Percentiles rank a stretch among this genome's conserved stretches.
phyloP scores from a whole-genome alignment of 345 rosid genomes.

The Camelina sativa region DNA sequence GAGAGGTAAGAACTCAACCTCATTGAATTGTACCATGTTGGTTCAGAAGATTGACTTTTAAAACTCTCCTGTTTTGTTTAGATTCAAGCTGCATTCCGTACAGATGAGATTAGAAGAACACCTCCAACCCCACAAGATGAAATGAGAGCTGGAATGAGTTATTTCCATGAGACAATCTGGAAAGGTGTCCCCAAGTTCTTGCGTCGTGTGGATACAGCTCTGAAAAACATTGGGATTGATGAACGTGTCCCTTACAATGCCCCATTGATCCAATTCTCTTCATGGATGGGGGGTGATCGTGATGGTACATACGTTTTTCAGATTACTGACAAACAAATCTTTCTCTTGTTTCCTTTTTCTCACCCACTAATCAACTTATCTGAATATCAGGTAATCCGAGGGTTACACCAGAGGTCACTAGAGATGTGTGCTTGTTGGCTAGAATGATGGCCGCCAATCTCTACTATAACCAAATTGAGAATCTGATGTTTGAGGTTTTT shows the following conservation, averaged over 20 bases:
- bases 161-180: slow-evolving; percentile 99
- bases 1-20: slow-evolving; percentile 63
- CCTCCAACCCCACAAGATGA: slow-evolving; percentile 99
- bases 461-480: slow-evolving; percentile 91
- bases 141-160: slow-evolving; percentile 99
- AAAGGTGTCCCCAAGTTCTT: slow-evolving; percentile 98
- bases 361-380: neutral
- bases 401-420: slow-evolving; percentile 98
- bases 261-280: slow-evolving; percentile 96
- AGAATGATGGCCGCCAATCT: slow-evolving; percentile 99
- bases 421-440: slow-evolving; percentile 97
- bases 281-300: slow-evolving; percentile 99
- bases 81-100: slow-evolving; percentile 99
- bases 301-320: slow-evolving; percentile 58
- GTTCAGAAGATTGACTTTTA: neutral
- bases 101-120: slow-evolving; percentile 97
- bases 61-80: slow-evolving; percentile 27
- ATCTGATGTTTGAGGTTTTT: slow-evolving; percentile 94
- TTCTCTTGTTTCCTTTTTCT: slow-evolving; percentile 7
- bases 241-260: slow-evolving; percentile 98
- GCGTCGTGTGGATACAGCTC: slow-evolving; percentile 97
- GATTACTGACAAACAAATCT: neutral
- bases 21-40: neutral
- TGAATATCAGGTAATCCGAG: slow-evolving; percentile 81
- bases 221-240: slow-evolving; percentile 90